Evolutionary conservation across 495 filamentous ascomycete genomes (phyloP).

Genomic region (Penicillium steckii): DNA sequence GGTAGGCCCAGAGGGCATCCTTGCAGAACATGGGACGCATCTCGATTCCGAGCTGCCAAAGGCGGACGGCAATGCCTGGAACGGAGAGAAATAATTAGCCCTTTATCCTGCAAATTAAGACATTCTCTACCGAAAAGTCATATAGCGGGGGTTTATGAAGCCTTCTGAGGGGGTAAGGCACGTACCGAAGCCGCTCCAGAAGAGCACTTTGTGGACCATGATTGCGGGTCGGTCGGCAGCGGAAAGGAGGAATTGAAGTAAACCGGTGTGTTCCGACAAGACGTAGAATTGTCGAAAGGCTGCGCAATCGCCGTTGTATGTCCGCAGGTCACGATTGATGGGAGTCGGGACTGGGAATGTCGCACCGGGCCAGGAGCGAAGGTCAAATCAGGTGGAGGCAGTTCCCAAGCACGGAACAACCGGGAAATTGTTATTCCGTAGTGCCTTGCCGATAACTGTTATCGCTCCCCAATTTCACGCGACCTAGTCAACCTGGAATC

Average conservation of each 20-base stretch:
- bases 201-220: constrained; percentile 80
- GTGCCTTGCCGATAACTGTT: constrained; percentile 14
- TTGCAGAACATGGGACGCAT: constrained; percentile 90
- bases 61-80: constrained; percentile 80
- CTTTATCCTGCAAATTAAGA: background rate
- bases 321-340: constrained; percentile 17
- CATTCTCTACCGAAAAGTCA: background rate
- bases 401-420: constrained; percentile 41
- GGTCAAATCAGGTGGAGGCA: constrained; percentile 42
- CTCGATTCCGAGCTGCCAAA: constrained; percentile 97
- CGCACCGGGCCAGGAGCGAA: constrained; percentile 30
- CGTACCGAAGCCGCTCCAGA: constrained; percentile 97
- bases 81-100: background rate
- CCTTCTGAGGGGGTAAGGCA: constrained; percentile 12
- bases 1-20: constrained; percentile 83
- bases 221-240: constrained; percentile 18
- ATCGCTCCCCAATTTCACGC: constrained; percentile 30
- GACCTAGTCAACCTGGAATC: constrained; percentile 8
- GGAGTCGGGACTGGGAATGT: constrained; percentile 20
- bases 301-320: constrained; percentile 13
- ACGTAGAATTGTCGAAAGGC: background rate
- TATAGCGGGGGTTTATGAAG: background rate
- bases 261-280: constrained; percentile 10
- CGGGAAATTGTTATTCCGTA: background rate
- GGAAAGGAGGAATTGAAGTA: constrained; percentile 11